Evolutionary conservation across 306 rosid species (phyloP), one percentile per base, ranked within the genome.

Genomic region (Benincasa hispida): DNA sequence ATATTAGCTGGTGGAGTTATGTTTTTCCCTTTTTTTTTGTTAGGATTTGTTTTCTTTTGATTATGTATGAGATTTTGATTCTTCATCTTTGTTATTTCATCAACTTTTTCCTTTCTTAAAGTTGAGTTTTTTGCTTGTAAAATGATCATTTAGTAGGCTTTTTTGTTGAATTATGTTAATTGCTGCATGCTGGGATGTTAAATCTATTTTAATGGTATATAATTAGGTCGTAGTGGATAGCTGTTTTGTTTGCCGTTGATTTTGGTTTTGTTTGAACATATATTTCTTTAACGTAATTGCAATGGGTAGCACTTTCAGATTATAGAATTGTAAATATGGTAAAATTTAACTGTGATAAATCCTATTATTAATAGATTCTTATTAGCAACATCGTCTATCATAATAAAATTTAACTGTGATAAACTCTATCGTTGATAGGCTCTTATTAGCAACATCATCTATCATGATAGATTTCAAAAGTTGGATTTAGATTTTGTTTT

Each of bases 31-130:
- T 22, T 56, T 1, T 10, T 18, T 62, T 32, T 35, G 21, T 37
- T 66, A 37, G 53, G 73, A 10, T 72, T 78, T 74, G 70, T 80
- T 42, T 74, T 78, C 59, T 81, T 84, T 59, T 63, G 17, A 61
- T 55, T 14, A 72, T 77, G 82, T 77, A 74, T 78, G 82, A 76
- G 77, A 77, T 80, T 83, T 76, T 81, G 65, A 5, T 69, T 37
- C 78, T 69, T 81, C 72, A 37, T 66, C 75, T 77, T 60, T 81
- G 75, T 69, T 77, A 27, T 69, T 17, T 50, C 55, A 22, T 35
- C 35, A 37, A 69, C 47, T 13, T 68, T 27, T 28, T 53, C 15
- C 22, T 50, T 41, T 24, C 73, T 66, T 68, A 13, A 66, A 66
- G 73, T 30, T 66, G 51, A 72, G 55, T 10, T 12, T 27, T 37